Conservation (phyloP, 1,284 basidiomycete species). For the Sporisorium reilianum region DNA sequence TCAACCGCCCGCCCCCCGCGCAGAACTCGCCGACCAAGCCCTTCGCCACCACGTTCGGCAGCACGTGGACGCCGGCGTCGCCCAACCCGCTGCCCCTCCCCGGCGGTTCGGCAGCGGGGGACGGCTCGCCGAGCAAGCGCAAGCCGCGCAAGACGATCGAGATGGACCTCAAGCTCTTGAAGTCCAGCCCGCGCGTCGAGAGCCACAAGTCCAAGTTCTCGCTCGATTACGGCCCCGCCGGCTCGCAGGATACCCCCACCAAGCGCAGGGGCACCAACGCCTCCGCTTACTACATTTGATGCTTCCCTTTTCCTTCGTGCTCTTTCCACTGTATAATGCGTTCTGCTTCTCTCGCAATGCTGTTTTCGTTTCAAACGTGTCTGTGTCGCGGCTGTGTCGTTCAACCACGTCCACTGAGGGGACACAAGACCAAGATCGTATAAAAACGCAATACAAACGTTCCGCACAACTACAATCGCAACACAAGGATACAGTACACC, state of each 20-base stretch:
- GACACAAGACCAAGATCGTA: no score
- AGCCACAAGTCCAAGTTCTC: constrained; percentile 24
- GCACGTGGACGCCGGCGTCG: constrained; percentile 13
- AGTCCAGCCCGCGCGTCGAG: constrained; percentile 45
- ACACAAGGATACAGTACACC: no score
- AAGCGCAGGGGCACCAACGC: constrained; percentile 37
- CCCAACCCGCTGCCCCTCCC: constrained; percentile 51
- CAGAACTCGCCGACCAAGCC: constrained; percentile 38
- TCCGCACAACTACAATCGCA: no score
- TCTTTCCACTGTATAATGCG: no score
- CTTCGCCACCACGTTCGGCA: constrained; percentile 1
- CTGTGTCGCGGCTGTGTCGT: no score
- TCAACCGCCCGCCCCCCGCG: constrained; percentile 47
- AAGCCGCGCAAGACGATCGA: constrained; percentile 59
- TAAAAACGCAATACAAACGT: no score
- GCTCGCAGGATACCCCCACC: constrained; percentile 26
- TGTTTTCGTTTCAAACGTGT: no score
- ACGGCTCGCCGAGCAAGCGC: constrained; percentile 17
- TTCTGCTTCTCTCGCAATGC: no score
- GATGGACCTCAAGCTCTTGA: constrained; percentile 52
- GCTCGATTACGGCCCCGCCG: not conserved
- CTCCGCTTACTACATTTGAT: constrained; percentile 48
- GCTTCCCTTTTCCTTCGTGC: no score
- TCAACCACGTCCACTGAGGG: no score
- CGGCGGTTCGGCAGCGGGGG: no score